Base-by-base conservation (phyloP, 305 asterid species). In the Fraxinus dipetala region DNA sequence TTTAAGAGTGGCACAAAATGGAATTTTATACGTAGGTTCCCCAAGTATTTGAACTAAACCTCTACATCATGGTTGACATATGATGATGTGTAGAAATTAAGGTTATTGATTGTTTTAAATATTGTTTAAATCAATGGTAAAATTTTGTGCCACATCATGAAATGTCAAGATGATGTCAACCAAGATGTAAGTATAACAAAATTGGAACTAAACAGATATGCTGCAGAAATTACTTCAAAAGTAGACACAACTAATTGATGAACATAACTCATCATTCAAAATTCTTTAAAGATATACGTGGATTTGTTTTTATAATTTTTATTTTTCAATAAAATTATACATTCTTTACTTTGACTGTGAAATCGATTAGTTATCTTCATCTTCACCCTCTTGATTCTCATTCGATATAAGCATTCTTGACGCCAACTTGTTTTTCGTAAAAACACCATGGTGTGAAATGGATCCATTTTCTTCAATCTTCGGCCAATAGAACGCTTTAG, bases 361-460 rank as follows among this genome's bases (percentile, higher is more conserved):
- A 18, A 56, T 40, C 48, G 48, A 40, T 40, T 40, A 40, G 48
- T 28, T 73, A 32, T 74, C 90, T 6, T 84, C 87, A 34, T 86
- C 86, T 81, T 87, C 88, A 80, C 87, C 82, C 67, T 35, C 80
- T 40, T 76, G 76, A 75, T 82, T 87, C 30, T 82, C 90, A 22
- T 76, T 77, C 5, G 83, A 78, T 43, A 73, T 56, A 30, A 36
- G 74, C 83, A 56, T 80, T 75, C 82, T 76, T 65, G 78, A 81
- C 28, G 59, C 74, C 56, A 77, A 84, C 51, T 76, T 80, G 9
- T 84, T 67, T 28, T 78, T 79, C 72, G 16, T 40, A 40, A 40
- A 2, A 20, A 54, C 28, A 38, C 43, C 74, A 38, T 30, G 73
- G 24, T 70, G 63, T 77, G 81, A 81, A 8, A 54, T 73, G 63